Evolutionary conservation across 441 rosid genomes (phyloP).

Genomic region (Omphalea diandra): DNA sequence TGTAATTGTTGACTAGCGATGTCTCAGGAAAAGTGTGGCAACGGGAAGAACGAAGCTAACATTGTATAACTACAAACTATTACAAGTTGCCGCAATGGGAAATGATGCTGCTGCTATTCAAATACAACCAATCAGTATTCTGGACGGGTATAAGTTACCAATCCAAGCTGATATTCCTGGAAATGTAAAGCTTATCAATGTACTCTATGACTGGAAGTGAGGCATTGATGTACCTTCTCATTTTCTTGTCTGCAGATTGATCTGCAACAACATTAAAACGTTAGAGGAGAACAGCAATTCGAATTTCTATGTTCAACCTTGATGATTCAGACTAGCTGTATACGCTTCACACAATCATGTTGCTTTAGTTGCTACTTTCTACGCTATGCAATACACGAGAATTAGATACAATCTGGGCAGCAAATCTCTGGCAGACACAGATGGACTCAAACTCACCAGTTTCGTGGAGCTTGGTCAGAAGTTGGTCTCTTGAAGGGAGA

Average conservation of each 20-base stretch:
- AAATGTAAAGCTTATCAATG: conserved; percentile 70
- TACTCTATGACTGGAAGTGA: conserved; percentile 59
- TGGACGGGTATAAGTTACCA: conserved; percentile 47
- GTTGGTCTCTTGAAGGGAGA: conserved; percentile 82
- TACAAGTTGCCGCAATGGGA: background rate
- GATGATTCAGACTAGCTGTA: too few species aligned
- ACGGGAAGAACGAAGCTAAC: conserved; percentile 5
- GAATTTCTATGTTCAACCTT: too few species aligned
- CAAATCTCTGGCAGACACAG: background rate
- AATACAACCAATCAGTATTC: conserved; percentile 1
- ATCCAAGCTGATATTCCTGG: conserved; percentile 74
- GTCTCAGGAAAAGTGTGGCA: background rate
- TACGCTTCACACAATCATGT: too few species aligned
- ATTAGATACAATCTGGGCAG: background rate
- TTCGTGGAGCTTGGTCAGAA: conserved; percentile 71
- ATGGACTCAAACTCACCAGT: conserved; percentile 40
- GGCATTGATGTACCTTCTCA: conserved; percentile 73
- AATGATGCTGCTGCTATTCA: background rate
- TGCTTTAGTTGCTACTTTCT: background rate
- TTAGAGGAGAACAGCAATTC: background rate
- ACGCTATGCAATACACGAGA: background rate
- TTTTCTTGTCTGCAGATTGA: conserved; percentile 70
- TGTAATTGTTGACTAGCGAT: background rate
- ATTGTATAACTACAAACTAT: background rate
- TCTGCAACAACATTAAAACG: conserved; percentile 36